A percentile compares a stretch with the other conserved stretches of the same genome.
Conservation (phyloP, 2,329 filamentous ascomycete species). For the Pseudocercospora macadamiae region DNA sequence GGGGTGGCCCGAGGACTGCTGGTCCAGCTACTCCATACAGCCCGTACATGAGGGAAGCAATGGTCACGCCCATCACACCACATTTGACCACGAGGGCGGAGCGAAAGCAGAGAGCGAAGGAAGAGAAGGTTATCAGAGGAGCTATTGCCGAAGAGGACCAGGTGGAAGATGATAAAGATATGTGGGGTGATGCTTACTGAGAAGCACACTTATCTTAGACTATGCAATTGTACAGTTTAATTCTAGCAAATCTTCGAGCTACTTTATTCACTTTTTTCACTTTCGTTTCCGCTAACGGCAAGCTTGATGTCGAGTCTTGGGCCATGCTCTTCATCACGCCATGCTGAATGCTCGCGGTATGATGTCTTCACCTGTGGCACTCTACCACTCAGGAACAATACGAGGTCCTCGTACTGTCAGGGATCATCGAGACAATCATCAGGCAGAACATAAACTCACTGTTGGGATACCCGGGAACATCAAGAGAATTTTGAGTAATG, state of each 20-base stretch:
- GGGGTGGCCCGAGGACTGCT: neutral
- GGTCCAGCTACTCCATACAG: slow-evolving; percentile 55
- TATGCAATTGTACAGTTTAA: neutral
- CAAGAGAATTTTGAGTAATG: too few relatives aligned
- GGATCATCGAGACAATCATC: too few relatives aligned
- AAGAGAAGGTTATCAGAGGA: slow-evolving; percentile 57
- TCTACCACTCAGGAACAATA: too few relatives aligned
- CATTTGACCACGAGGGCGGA: slow-evolving; percentile 70
- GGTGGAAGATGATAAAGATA: slow-evolving; percentile 64
- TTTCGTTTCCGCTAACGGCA: too few relatives aligned
- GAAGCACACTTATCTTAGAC: neutral
- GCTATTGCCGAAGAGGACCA: slow-evolving; percentile 62
- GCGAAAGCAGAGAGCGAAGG: slow-evolving; percentile 67
- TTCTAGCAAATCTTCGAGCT: neutral
- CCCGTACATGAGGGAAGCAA: slow-evolving; percentile 78
- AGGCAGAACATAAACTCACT: too few relatives aligned
- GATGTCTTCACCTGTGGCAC: too few relatives aligned
- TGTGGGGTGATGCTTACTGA: slow-evolving; percentile 54
- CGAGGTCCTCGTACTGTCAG: too few relatives aligned
- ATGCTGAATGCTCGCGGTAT: too few relatives aligned
- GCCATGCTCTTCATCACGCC: too few relatives aligned
- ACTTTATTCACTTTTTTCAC: too few relatives aligned
- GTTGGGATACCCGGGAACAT: too few relatives aligned
- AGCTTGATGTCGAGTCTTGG: too few relatives aligned
- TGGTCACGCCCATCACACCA: slow-evolving; percentile 76